These are phyloP conservation scores for Sclerospora graminicola DNA, from an alignment of 352 stramenopile species.

Conservation along the genomic window DNA sequence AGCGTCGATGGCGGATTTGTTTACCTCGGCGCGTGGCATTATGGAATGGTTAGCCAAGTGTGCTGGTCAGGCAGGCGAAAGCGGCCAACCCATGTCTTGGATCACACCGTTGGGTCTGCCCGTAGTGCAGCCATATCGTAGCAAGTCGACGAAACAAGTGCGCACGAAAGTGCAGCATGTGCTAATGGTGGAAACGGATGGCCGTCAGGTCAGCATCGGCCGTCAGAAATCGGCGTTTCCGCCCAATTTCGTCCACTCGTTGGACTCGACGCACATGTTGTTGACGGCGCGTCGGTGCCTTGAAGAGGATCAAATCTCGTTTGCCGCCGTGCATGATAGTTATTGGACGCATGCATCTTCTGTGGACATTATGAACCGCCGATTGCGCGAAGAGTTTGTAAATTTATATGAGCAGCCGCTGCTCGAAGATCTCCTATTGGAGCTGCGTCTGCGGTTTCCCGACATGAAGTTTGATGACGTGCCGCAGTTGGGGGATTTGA, in stretches of 20 bases:
- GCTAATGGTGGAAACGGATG: constrained; percentile 72
- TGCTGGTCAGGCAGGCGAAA: constrained; percentile 56
- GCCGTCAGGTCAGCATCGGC: constrained; percentile 46
- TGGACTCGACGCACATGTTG: constrained; percentile 99
- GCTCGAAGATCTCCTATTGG: constrained; percentile 90
- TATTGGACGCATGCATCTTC: constrained; percentile 97
- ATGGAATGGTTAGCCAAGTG: constrained; percentile 88
- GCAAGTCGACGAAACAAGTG: constrained; percentile 65
- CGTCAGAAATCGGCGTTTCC: constrained; percentile 96
- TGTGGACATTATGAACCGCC: constrained; percentile 95
- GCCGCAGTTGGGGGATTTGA: constrained; percentile 87
- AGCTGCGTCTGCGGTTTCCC: constrained; percentile 93
- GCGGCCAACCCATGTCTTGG: constrained; percentile 94
- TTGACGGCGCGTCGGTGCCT: constrained; percentile 94
- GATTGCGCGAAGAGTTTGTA: constrained; percentile 90
- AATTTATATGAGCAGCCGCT: constrained; percentile 96
- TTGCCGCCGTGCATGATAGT: constrained; percentile 98
- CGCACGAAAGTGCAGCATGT: constrained; percentile 84
- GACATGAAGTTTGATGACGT: constrained; percentile 91
- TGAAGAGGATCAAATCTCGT: constrained; percentile 85
- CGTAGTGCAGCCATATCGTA: constrained; percentile 97
- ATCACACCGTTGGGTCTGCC: constrained; percentile 98
- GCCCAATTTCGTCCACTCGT: constrained; percentile 98
- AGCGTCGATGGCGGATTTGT: constrained; percentile 94
- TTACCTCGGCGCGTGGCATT: constrained; percentile 91